Conservation (phyloP, 2,329 filamentous ascomycete species). For the Alternaria rosae region DNA sequence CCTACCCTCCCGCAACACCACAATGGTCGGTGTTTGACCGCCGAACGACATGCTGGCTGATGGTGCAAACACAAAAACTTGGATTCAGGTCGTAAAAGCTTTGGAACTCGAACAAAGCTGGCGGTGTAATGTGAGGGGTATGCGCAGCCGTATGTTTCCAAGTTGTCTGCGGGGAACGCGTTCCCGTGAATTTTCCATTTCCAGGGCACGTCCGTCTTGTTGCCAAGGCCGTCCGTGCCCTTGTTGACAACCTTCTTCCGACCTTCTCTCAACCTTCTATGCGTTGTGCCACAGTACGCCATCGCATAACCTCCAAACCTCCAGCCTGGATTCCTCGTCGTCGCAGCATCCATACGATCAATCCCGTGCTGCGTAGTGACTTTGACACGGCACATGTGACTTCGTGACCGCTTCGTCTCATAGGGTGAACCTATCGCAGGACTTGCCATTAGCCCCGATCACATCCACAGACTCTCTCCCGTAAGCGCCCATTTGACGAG, state of each 20-base stretch:
- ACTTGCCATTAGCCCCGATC: slow-evolving; percentile 1
- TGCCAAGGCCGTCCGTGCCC: slow-evolving; percentile 19
- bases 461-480: slow-evolving; percentile 1
- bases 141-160: slow-evolving; percentile 25
- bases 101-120: slow-evolving; percentile 2
- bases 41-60: slow-evolving; percentile 82
- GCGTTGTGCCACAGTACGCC: slow-evolving; percentile 31
- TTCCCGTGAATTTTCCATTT: slow-evolving; percentile 35
- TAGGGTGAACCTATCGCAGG: slow-evolving; percentile 3
- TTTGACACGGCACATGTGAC: slow-evolving; percentile 9
- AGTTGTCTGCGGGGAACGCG: slow-evolving; percentile 39
- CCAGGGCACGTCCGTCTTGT: slow-evolving; percentile 26
- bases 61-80: slow-evolving; percentile 8
- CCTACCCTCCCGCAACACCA: slow-evolving; percentile 96
- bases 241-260: slow-evolving; percentile 21
- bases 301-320: slow-evolving; percentile 5
- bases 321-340: slow-evolving; percentile 23
- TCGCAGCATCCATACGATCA: slow-evolving; percentile 5
- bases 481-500: slow-evolving; percentile 7
- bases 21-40: slow-evolving; percentile 96
- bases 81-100: background rate
- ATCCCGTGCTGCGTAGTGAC: slow-evolving; percentile 6
- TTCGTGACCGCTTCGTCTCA: slow-evolving; percentile 16
- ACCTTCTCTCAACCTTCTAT: slow-evolving; percentile 38
- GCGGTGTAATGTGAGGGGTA: slow-evolving; percentile 16